Evolutionary conservation across 2,329 filamentous ascomycete species (phyloP).

Genomic region (Pseudogymnoascus sp.): DNA sequence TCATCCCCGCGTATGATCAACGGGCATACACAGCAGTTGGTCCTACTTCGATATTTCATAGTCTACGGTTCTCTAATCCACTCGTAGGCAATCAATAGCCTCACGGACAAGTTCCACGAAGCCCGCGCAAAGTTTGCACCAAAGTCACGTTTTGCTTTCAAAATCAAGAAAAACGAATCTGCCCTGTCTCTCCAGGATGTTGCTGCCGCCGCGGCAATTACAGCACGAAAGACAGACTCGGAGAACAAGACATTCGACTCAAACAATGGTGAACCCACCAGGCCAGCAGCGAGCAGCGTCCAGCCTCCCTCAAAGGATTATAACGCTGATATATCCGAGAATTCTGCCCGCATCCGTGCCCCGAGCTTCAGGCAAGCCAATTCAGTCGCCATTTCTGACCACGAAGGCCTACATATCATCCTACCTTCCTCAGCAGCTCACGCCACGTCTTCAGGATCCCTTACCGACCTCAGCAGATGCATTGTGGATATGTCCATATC

Average conservation of each 20-base stretch:
- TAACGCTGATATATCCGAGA: constrained; percentile 47
- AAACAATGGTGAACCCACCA: constrained; percentile 23
- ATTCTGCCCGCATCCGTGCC: constrained; percentile 42
- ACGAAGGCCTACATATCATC: constrained; percentile 66
- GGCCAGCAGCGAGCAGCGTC: constrained; percentile 27
- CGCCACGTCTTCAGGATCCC: constrained; percentile 65
- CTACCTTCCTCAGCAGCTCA: constrained; percentile 64
- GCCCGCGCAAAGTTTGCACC: constrained; percentile 63
- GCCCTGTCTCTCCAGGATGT: constrained; percentile 51
- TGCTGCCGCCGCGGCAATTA: constrained; percentile 40
- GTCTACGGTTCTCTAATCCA: neutral
- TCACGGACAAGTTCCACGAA: constrained; percentile 72
- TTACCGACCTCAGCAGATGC: constrained; percentile 63
- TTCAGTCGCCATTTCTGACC: constrained; percentile 59
- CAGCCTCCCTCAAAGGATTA: constrained; percentile 43
- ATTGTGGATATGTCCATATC: constrained; percentile 76
- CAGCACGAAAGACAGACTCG: constrained; percentile 21
- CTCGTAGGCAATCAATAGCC: constrained; percentile 66
- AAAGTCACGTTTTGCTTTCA: constrained; percentile 80
- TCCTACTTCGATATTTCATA: neutral
- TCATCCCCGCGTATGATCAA: constrained; percentile 84
- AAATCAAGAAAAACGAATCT: constrained; percentile 47
- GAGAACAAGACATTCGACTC: neutral
- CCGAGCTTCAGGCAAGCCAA: constrained; percentile 58
- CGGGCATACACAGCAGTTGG: constrained; percentile 72